Percentiles rank a stretch among this genome's conserved stretches.
Evolutionary conservation across 1,284 basidiomycete genomes (phyloP).

Genomic region (Lentinus polychrous): DNA sequence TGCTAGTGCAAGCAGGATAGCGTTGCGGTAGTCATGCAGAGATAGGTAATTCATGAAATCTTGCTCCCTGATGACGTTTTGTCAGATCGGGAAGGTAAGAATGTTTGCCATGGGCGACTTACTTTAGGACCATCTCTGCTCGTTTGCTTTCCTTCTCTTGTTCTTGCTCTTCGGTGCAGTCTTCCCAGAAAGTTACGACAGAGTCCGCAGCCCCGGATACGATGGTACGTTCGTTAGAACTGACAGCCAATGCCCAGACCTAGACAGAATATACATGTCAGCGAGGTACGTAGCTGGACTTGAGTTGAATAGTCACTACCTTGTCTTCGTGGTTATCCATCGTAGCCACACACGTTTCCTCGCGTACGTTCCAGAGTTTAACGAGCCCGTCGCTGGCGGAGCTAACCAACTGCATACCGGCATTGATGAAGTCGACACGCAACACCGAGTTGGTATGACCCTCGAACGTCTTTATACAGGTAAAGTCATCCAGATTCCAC

Average conservation of each 20-base stretch:
- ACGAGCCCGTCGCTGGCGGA: conserved; percentile 91
- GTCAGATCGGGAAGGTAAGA: conserved; percentile 3
- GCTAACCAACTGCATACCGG: conserved; percentile 83
- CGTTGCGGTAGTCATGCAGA: conserved; percentile 85
- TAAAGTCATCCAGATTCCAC: conserved; percentile 90
- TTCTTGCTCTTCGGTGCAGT: conserved; percentile 80
- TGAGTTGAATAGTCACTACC: conserved; percentile 37
- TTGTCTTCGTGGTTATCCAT: conserved; percentile 97
- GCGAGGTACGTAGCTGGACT: neutral
- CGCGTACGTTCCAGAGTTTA: conserved; percentile 91
- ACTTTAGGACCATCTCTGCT: conserved; percentile 73
- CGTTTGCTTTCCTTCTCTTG: conserved; percentile 67
- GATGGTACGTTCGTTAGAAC: conserved; percentile 71
- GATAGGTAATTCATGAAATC: conserved; percentile 89
- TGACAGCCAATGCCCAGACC: conserved; percentile 91
- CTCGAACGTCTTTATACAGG: conserved; percentile 92
- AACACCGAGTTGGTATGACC: conserved; percentile 98
- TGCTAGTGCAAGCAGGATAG: conserved; percentile 84
- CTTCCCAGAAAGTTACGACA: conserved; percentile 89
- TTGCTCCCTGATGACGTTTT: conserved; percentile 66
- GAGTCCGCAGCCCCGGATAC: conserved; percentile 95
- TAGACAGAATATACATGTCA: conserved; percentile 23
- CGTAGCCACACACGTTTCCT: conserved; percentile 83
- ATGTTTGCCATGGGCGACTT: conserved; percentile 24
- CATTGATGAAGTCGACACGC: conserved; percentile 82